Conservation (phyloP, 495 filamentous ascomycete species). For the Acidomyces sp. region DNA sequence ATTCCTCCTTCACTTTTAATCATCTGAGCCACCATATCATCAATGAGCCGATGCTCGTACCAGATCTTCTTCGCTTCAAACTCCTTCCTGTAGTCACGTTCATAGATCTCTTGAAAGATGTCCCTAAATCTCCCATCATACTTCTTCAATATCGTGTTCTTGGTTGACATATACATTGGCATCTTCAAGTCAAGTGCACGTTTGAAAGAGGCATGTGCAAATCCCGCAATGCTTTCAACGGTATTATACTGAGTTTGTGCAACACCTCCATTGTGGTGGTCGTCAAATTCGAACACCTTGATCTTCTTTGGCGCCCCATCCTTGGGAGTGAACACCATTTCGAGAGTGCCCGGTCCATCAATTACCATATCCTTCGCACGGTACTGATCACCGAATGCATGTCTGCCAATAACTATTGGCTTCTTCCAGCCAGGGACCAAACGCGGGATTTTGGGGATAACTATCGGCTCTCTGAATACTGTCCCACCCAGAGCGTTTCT, state of each 20-base stretch:
- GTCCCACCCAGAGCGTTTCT: slow-evolving; percentile 90
- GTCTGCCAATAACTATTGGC: slow-evolving; percentile 95
- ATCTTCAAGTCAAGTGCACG: slow-evolving; percentile 72
- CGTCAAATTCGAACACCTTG: slow-evolving; percentile 77
- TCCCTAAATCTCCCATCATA: slow-evolving; percentile 99
- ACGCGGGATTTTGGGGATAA: slow-evolving; percentile 82
- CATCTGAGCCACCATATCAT: slow-evolving; percentile 99
- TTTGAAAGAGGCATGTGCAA: slow-evolving; percentile 94
- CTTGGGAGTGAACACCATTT: slow-evolving; percentile 82
- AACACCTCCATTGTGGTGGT: slow-evolving; percentile 57
- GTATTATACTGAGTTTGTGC: slow-evolving; percentile 97
- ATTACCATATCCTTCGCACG: slow-evolving; percentile 81
- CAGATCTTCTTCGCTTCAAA: slow-evolving; percentile 89
- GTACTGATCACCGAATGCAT: slow-evolving; percentile 98
- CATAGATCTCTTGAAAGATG: slow-evolving; percentile 95
- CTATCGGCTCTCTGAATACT: slow-evolving; percentile 95
- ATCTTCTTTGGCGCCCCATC: slow-evolving; percentile 73
- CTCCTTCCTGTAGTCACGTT: slow-evolving; percentile 67
- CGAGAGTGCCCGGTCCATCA: slow-evolving; percentile 67
- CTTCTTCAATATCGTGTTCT: slow-evolving; percentile 98
- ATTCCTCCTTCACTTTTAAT: slow-evolving; percentile 92
- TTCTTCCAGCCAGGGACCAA: slow-evolving; percentile 95
- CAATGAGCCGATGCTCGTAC: slow-evolving; percentile 98
- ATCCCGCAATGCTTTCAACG: slow-evolving; percentile 81
- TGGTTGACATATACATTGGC: slow-evolving; percentile 96